Base-by-base conservation (phyloP, 2,329 filamentous ascomycete genomes). In the Ophiostoma populinum region DNA sequence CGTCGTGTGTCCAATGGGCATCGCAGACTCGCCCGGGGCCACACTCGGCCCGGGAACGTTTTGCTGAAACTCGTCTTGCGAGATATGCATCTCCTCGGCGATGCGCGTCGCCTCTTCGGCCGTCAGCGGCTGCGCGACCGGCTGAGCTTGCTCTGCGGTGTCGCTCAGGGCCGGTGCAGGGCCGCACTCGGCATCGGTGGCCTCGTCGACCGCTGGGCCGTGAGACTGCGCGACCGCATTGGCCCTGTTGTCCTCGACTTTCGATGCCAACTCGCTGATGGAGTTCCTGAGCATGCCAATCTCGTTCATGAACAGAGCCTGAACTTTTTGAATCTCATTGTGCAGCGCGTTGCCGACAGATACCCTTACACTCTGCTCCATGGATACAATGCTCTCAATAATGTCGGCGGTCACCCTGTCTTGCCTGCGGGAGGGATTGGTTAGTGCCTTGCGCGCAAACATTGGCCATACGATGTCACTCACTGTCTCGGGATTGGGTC, bases 401-500 rank as follows among this genome's bases (percentile, higher is more conserved):
- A 76, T 70, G 39, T 75, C 72, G 7, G 64, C 57, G 12, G 68
- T 61, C 3, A 67, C 62, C 51, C 74, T 76, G 48, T 76, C 71
- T 43, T 67, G 63, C 37, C 65, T 70, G 38, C 15, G 29, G 22
- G 17, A 27, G 19, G 27, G 24, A 28, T 37, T 33, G 16, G 8
- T 10, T 13, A 12, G 17, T 7, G 7, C 8, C 16, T 7, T 24
- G 6, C 6, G 7, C 11, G 5, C 30, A 25, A 18, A 11, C 13
- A 8, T n/a, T n/a, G n/a, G n/a, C n/a, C n/a, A n/a, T n/a, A n/a
- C n/a, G n/a, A n/a, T 11, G 13, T n/a, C 7, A 62, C 78, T 53
- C 65, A 92, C 81, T 92, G 87, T 50, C 92, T 90, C 12, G 83
- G 83, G 16, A 83, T 80, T 6, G 90, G 79, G 49, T 94, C 86